Conservation (phyloP, 768 basidiomycete species). For the Dioszegia aurantiaca region DNA sequence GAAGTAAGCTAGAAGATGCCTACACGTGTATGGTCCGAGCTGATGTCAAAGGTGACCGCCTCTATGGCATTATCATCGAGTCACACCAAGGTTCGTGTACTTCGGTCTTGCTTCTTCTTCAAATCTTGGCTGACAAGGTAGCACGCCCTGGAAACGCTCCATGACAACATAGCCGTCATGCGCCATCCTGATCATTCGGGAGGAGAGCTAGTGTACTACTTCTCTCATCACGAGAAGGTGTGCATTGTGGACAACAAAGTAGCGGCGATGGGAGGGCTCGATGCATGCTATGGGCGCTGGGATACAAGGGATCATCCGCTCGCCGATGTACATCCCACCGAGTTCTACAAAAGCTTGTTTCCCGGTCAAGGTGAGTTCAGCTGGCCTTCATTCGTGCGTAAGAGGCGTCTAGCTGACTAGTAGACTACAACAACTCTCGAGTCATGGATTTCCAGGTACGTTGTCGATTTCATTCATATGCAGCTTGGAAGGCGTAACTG, state of each 20-base stretch:
- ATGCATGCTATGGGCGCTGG: constrained; percentile 96
- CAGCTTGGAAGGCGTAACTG: neutral
- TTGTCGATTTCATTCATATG: constrained; percentile 1
- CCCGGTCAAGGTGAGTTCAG: constrained; percentile 63
- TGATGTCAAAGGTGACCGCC: constrained; percentile 66
- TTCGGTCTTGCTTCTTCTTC: neutral
- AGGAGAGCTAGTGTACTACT: constrained; percentile 47
- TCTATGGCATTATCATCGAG: constrained; percentile 85
- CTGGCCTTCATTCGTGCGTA: neutral
- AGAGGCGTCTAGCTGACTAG: neutral
- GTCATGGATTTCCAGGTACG: constrained; percentile 51
- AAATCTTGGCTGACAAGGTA: constrained; percentile 51
- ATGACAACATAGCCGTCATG: constrained; percentile 83
- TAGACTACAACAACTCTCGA: constrained; percentile 54
- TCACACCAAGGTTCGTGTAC: constrained; percentile 66
- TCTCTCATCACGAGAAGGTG: constrained; percentile 51
- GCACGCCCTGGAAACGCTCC: constrained; percentile 74
- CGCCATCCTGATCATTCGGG: constrained; percentile 47
- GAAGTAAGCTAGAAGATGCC: constrained; percentile 58
- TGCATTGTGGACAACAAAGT: constrained; percentile 49
- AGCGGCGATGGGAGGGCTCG: constrained; percentile 70
- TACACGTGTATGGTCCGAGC: neutral
- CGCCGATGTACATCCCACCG: constrained; percentile 85
- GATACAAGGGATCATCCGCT: constrained; percentile 80
- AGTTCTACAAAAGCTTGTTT: constrained; percentile 77